Base-by-base conservation (phyloP, 2,329 filamentous ascomycete species). In the Fusarium sp. region DNA sequence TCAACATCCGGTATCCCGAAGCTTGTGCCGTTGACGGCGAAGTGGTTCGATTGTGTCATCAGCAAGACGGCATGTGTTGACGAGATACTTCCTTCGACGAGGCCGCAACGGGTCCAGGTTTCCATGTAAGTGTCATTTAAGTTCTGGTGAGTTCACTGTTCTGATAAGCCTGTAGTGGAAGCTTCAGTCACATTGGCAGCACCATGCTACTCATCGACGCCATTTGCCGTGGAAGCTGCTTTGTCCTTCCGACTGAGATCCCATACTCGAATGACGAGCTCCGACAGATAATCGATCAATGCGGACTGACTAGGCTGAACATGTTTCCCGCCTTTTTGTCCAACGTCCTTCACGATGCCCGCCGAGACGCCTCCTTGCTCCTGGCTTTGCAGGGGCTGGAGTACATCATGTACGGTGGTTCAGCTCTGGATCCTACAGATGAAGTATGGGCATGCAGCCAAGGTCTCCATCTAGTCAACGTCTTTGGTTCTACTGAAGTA, bases 1-100 rank as follows among this genome's bases (percentile, higher is more conserved):
- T 78, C 76, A 0, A 76, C 69, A 1, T 77, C 74, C 1, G 76
- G 76, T 1, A 62, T 54, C 5, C 76, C 76, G 2, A 78, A 78
- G 25, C n/a, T 78, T 1, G 75, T 78, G 2, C 76, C 76, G 0
- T 2, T 57, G 2, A 76, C 71, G 0, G 73, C 75, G 13, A 71
- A 43, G 10, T 78, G 76, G 76, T 3, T 77, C 0, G 25, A 75
- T 16, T 50, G 32, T 10, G 2, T 32, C 0, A 23, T 71, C 18
- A 7, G 60, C 2, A 66, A 70, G 6, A 56, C 64, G 5, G 8
- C 9, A 50, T 2, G 11, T 0, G 35, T 39, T 11, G 39, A 52
- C 18, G 10, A 13, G 5, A 41, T 48, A 23, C 18, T 50, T 37
- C 25, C 56, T 27, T 54, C 30, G 10, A 37, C 37, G 16, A 25